Base-by-base conservation (phyloP, 2,329 filamentous ascomycete genomes). In the Penicillium sp. region DNA sequence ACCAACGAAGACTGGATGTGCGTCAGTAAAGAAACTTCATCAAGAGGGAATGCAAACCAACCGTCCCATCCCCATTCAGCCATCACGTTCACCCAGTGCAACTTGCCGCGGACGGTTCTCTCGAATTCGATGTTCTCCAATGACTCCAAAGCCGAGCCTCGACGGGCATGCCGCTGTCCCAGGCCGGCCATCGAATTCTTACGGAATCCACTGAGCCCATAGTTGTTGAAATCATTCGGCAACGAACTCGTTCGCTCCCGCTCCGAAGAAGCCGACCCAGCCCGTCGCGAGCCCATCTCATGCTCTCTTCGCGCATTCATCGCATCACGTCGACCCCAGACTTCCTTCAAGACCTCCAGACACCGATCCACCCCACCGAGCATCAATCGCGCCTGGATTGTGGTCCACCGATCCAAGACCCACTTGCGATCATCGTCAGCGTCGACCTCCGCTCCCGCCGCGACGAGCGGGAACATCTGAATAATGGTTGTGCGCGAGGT, bases 21-120 rank as follows among this genome's bases (percentile, higher is more conserved):
- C 10, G 43, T 52, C 29, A 47, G 18, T 2, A 32, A 4, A 3
- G 8, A 10, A 39, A 10, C 36, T 45, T n/a, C 3, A 9, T 43
- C 10, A 7, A 21, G 6, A 4, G 2, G 6, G 9, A 32, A 22
- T 32, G 10, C 24, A 27, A 45, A 48, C 81, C 75, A 75, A 88
- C 86, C 82, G 79, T 89, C 86, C 86, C 87, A 90, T n/a, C 79
- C 76, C 84, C 85, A 88, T 61, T 89, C 86, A 58, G 81, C 82
- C 87, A 89, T 89, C 40, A 90, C 85, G 36, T 86, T 84, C 8
- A 88, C 76, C 87, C 87, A 90, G 71, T 90, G 87, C 64, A 87
- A 71, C 43, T 77, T 77, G 3, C 87, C 86, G 58, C 83, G 80
- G n/a, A 89, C 84, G 3, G 85, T 88, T 64, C 84, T 81, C 47